Base-by-base conservation (phyloP, 1,284 basidiomycete genomes). In the Lignosus rhinocerotis region DNA sequence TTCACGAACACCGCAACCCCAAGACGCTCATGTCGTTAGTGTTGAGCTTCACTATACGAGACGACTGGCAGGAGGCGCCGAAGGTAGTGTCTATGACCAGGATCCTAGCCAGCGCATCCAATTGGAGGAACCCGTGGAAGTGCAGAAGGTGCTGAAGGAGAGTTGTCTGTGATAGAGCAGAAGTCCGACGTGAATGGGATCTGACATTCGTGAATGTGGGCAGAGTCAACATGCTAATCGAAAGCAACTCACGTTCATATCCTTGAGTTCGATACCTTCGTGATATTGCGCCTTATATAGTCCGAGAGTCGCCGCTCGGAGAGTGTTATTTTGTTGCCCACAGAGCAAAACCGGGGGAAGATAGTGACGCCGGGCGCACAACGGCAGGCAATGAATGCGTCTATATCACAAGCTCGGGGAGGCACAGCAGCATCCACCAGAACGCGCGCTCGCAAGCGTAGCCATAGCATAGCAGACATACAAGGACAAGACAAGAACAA, bases 311-410 rank as follows among this genome's bases (percentile, higher is more conserved):
- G 76, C 73, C 2, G 74, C 73, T 57, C 74, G 86, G 8, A 91
- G 72, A 0, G 79, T 74, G 66, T 89, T 88, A 67, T 90, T 86
- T 82, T 82, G 66, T 90, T 85, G 68, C 85, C 86, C 16, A 88
- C 82, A 3, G 25, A 25, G 4, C 25, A 25, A 25, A 4, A 25
- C 25, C 25, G 4, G 25, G 2, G 25, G 4, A n/a, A n/a, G n/a
- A n/a, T n/a, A n/a, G n/a, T n/a, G n/a, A n/a, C n/a, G n/a, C n/a
- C n/a, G n/a, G n/a, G n/a, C n/a, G n/a, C n/a, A n/a, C n/a, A n/a
- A n/a, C n/a, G n/a, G n/a, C n/a, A n/a, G n/a, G n/a, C n/a, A n/a
- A n/a, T n/a, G n/a, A n/a, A n/a, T n/a, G n/a, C n/a, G n/a, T 25
- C 25, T 25, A 2, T 25, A 2, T 25, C 25, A 25, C 25, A 25